Conservation (phyloP, 2,329 filamentous ascomycete genomes). For the Talaromyces rugulosus region DNA sequence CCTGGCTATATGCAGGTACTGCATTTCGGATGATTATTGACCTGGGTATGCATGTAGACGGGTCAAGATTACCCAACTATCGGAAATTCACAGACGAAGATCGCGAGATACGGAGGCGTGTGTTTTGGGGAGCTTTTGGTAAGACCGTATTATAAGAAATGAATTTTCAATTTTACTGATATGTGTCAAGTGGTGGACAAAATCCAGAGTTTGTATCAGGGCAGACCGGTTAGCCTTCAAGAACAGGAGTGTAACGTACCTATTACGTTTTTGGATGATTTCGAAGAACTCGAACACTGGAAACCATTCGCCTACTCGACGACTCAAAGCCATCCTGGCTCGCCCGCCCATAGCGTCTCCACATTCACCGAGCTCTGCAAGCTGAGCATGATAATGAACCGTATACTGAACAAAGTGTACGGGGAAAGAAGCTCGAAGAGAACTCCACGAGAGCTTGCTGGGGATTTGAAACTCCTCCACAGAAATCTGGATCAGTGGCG, state of each 20-base stretch:
- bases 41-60: conserved; percentile 47
- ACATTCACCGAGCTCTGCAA: conserved; percentile 33
- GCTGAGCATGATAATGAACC: conserved; percentile 47
- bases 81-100: conserved; percentile 41
- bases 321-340: conserved; percentile 28
- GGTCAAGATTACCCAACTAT: conserved; percentile 20
- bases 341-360: conserved; percentile 30
- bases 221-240: conserved; percentile 44
- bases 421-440: conserved; percentile 39
- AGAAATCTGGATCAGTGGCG: conserved; percentile 42
- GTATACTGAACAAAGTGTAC: conserved; percentile 44
- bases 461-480: conserved; percentile 37
- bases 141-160: conserved; percentile 1
- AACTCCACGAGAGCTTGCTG: conserved; percentile 27
- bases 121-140: conserved; percentile 45
- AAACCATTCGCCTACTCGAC: conserved; percentile 40
- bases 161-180: too few species aligned
- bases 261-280: conserved; percentile 36
- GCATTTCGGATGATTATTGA: conserved; percentile 53
- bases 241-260: conserved; percentile 46
- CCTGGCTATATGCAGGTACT: conserved; percentile 51
- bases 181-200: conserved; percentile 43
- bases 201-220: conserved; percentile 53
- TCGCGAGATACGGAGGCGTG: conserved; percentile 42
- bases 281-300: conserved; percentile 53